Conservation (phyloP, 2,329 filamentous ascomycete genomes). For the Stachybotrys echinatus region DNA sequence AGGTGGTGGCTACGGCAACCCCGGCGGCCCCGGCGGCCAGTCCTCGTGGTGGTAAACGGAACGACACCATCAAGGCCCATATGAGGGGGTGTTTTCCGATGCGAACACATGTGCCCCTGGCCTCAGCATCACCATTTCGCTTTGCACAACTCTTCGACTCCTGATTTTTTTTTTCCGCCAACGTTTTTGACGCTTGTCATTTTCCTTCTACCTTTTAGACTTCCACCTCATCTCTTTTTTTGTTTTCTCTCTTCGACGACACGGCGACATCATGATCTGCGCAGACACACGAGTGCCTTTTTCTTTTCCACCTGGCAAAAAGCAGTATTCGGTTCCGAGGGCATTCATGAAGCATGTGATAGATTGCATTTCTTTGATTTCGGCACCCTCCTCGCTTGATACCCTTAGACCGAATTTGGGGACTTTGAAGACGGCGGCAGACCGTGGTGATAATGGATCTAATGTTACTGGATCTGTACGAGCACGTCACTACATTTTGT, state of each 20-base stretch:
- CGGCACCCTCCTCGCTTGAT: slow-evolving; percentile 36
- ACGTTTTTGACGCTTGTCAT: slow-evolving; percentile 14
- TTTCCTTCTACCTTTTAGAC: slow-evolving; percentile 17
- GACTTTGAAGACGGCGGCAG: slow-evolving; percentile 31
- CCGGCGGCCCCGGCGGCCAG: slow-evolving; percentile 62
- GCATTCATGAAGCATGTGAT: slow-evolving; percentile 38
- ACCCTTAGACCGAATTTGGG: slow-evolving; percentile 38
- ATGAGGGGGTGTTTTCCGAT: slow-evolving; percentile 14
- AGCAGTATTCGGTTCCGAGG: slow-evolving; percentile 29
- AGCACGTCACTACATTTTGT: slow-evolving; percentile 30
- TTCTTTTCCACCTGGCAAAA: slow-evolving; percentile 21
- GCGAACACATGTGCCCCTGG: slow-evolving; percentile 8
- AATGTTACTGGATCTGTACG: slow-evolving; percentile 25
- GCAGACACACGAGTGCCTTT: slow-evolving; percentile 27
- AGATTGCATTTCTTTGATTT: slow-evolving; percentile 40
- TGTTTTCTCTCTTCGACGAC: slow-evolving; percentile 18
- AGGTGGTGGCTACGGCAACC: slow-evolving; percentile 54
- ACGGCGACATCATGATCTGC: slow-evolving; percentile 37
- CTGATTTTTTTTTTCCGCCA: slow-evolving; percentile 6
- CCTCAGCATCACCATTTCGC: slow-evolving; percentile 6
- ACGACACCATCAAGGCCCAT: slow-evolving; percentile 5
- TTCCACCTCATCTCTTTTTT: slow-evolving; percentile 22
- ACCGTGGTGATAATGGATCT: slow-evolving; percentile 30
- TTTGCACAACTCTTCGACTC: background rate
- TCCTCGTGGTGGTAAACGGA: slow-evolving; percentile 62